Conservation (phyloP, 306 rosid genomes). For the Vigna radiata region DNA sequence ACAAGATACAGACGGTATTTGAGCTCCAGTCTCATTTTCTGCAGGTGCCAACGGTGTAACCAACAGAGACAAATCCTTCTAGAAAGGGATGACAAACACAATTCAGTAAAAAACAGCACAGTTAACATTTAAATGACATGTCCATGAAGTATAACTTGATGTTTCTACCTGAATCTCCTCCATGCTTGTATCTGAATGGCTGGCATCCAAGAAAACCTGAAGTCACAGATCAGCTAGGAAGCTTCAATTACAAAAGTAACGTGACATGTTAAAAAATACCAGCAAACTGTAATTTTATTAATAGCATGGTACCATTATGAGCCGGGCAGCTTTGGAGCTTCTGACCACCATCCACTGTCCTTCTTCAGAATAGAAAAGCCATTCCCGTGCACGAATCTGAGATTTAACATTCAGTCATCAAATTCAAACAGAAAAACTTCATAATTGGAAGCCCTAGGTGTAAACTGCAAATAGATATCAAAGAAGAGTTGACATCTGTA, state of each 20-base stretch:
- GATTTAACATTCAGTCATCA: conserved; percentile 48
- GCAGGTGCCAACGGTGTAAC: conserved; percentile 80
- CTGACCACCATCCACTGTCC: conserved; percentile 97
- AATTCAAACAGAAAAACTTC: conserved; percentile 41
- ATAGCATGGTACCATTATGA: conserved; percentile 71
- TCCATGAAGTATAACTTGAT: conserved; percentile 39
- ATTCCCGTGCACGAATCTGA: conserved; percentile 84
- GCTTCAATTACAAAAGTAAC: conserved; percentile 39
- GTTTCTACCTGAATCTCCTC: conserved; percentile 83
- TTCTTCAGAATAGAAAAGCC: conserved; percentile 96
- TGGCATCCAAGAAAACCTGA: conserved; percentile 78
- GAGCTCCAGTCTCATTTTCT: conserved; percentile 67
- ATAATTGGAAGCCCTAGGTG: conserved; percentile 2
- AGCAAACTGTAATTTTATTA: conserved; percentile 9
- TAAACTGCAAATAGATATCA: background rate
- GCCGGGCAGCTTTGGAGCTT: conserved; percentile 92
- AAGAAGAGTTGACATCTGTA: background rate
- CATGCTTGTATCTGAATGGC: conserved; percentile 75
- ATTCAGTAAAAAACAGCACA: conserved; percentile 42
- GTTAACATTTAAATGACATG: conserved; percentile 26
- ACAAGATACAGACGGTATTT: conserved; percentile 81
- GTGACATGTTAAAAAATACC: conserved; percentile 3
- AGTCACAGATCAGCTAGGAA: conserved; percentile 46
- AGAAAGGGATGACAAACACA: conserved; percentile 50
- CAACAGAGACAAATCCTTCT: conserved; percentile 92